Evolutionary conservation across 2,329 filamentous ascomycete genomes (phyloP), one percentile per base, ranked within the genome.

Genomic region (Alternaria sp.): DNA sequence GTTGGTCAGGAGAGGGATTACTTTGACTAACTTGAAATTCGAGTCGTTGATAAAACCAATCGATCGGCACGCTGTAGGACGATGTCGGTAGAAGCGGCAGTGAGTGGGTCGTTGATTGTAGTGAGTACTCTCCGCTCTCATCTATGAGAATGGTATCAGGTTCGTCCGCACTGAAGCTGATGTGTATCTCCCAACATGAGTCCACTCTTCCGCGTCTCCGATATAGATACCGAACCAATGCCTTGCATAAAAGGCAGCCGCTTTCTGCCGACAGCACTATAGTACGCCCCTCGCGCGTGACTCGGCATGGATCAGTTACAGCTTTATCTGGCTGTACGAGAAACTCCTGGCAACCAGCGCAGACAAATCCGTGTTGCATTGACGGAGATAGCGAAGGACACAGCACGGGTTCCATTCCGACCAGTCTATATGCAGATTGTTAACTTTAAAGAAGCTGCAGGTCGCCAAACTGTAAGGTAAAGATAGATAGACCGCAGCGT

Each of bases 91-190:
- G 6, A 32, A 32, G 30, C 30, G 5, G 2, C 30, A 32, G 3
- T 1, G 4, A 1, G 30, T 8, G 4, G 13, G 6, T 1, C 30
- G 0, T 15, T 15, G 30, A 1, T 3, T 1, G 4, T 15, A 1
- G 4, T 32, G 2, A 32, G 30, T 32, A 4, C 30, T 32, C 30
- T 15, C 13, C 30, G 30, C 0, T 32, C 30, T 32, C 9, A n/a
- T n/a, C n/a, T n/a, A n/a, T n/a, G n/a, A n/a, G n/a, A n/a, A n/a
- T n/a, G n/a, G n/a, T n/a, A n/a, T n/a, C n/a, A n/a, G n/a, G n/a
- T n/a, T n/a, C n/a, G n/a, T n/a, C n/a, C n/a, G n/a, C n/a, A n/a
- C n/a, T n/a, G 25, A 28, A 11, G 10, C 10, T 6, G 12, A 32
- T 13, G 30, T 2, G 4, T 4, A 32, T 0, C 4, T 32, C 30